Evolutionary conservation across 805 yeast genomes (phyloP).

Genomic region (Monosporozyma siamensis): DNA sequence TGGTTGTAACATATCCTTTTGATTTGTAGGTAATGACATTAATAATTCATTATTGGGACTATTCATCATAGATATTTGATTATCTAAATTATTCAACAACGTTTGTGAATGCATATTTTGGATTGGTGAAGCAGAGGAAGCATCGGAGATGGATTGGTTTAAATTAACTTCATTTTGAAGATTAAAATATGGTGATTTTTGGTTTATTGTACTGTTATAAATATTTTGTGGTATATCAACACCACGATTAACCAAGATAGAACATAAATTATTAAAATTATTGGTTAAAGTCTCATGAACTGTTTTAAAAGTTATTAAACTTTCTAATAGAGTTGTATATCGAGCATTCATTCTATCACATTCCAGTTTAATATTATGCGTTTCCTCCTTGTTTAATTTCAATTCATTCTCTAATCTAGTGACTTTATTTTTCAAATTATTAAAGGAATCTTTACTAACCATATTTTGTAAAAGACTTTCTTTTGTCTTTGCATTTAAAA

Average conservation of each 20-base stretch:
- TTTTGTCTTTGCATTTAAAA: slow-evolving; percentile 10
- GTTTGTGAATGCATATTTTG: not conserved
- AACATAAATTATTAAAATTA: slow-evolving; percentile 42
- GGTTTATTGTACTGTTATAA: slow-evolving; percentile 5
- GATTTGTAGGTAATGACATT: not conserved
- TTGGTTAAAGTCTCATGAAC: slow-evolving; percentile 48
- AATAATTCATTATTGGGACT: slow-evolving; percentile 1
- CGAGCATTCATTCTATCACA: slow-evolving; percentile 41
- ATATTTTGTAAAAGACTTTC: slow-evolving; percentile 13
- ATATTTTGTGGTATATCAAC: slow-evolving; percentile 49
- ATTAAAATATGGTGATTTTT: not conserved
- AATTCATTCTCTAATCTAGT: slow-evolving; percentile 29
- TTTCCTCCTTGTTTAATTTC: slow-evolving; percentile 17
- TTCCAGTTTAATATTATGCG: slow-evolving; percentile 26
- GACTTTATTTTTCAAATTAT: slow-evolving; percentile 27
- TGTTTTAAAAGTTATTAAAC: slow-evolving; percentile 46
- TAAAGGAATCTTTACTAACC: slow-evolving; percentile 20
- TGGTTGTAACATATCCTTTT: not conserved
- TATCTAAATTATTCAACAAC: not conserved
- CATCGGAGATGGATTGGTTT: not conserved
- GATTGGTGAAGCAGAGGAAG: not conserved
- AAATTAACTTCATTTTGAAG: not conserved
- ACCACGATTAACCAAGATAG: slow-evolving; percentile 47
- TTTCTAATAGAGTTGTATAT: slow-evolving; percentile 56
- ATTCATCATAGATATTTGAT: slow-evolving; percentile 1